phyloP scores from a whole-genome alignment of 75 land plant genomes.

The Gnetum montanum region DNA sequence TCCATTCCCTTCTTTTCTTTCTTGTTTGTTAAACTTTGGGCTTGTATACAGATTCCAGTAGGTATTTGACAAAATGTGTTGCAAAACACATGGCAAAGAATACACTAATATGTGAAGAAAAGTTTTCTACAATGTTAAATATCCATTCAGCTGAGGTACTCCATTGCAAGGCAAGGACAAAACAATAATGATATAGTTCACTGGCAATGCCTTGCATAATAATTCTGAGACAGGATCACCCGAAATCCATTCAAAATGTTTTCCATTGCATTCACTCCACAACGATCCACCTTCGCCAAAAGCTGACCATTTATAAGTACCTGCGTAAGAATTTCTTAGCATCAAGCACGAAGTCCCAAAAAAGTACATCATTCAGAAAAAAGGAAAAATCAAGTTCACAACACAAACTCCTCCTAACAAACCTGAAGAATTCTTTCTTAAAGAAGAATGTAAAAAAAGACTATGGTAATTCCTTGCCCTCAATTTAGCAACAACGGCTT shows the following conservation, averaged over 20 bases:
- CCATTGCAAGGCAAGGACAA: too few species aligned
- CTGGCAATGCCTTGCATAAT: conserved; percentile 43
- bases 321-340: conserved; percentile 15
- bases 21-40: too few species aligned
- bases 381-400: too few species aligned
- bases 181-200: too few species aligned
- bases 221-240: conserved; percentile 47
- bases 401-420: background rate
- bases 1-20: too few species aligned
- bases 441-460: conserved; percentile 76
- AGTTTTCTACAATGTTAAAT: too few species aligned
- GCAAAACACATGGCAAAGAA: too few species aligned
- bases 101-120: too few species aligned
- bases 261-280: conserved; percentile 75
- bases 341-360: background rate
- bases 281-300: conserved; percentile 85
- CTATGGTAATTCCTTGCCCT: conserved; percentile 62
- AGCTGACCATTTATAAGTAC: conserved; percentile 73
- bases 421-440: conserved; percentile 73
- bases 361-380: too few species aligned
- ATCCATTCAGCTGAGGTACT: too few species aligned
- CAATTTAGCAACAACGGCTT: conserved; percentile 77
- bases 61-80: too few species aligned
- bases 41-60: too few species aligned
- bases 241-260: conserved; percentile 83